Base-by-base conservation (phyloP, 805 yeast species). In the Candida ipomoeae region DNA sequence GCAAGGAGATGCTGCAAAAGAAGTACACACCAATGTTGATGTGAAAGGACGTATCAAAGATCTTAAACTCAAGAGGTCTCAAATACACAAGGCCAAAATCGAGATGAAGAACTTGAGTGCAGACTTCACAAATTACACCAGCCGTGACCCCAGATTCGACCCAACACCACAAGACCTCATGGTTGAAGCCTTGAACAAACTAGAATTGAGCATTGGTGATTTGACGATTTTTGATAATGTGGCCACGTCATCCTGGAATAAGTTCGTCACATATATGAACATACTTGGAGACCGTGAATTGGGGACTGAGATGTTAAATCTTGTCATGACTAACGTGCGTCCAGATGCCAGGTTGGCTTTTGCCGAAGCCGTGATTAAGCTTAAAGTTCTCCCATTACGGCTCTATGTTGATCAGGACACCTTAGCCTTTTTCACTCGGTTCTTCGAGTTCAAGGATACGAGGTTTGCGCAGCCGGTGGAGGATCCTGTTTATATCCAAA, bases 351-450 rank as follows among this genome's bases (percentile, higher is more conserved):
- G 69, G 8, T 60, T 89, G 33, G 83, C 84, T n/a, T 85, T 88
- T 1, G 74, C 87, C 0, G 98, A 91, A 60, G 62, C 84, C 18
- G 68, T 80, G 1, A 53, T 89, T 42, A 68, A 74, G 23, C 71
- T 83, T 1, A 62, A 74, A 4, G 67, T 89, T 0, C 69, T 87
- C 17, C 99, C 99, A 0, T 61, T 94, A 40, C 73, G 96, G 46
- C 66, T 94, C 14, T 89, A 89, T 63, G 82, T 94, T 40, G 98
- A 94, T 65, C 99, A 94, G 64, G 98, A 92, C 61, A 88, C 97
- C 0, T 71, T 90, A 17, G 97, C 90, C 49, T 91, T 92, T 56
- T 58, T 90, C 32, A 80, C 82, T 0, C 72, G 97, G 35, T 94
- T 89, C 67, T 81, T 86, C 33, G 90, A 84, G 52, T 94, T 94